Base-by-base conservation (phyloP, 2,329 filamentous ascomycete genomes). In the Alternaria gansuensis region DNA sequence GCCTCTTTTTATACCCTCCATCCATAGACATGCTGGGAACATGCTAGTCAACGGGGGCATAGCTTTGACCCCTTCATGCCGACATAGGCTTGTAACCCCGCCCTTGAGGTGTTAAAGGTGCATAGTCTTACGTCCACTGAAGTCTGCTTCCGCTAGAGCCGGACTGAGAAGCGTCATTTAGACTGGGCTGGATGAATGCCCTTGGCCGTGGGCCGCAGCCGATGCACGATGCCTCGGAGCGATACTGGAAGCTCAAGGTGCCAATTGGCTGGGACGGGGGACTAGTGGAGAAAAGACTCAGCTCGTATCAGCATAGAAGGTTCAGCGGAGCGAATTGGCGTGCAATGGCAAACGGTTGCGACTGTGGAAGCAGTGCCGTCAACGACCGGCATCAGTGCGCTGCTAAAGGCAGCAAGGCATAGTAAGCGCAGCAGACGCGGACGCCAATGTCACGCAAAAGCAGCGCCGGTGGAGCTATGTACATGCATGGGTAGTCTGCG, bases 401-500 rank as follows among this genome's bases (percentile, higher is more conserved):
- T 63, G 67, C 64, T 68, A 75, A 76, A 72, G 71, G 74, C 73
- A 75, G 75, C 74, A 69, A 73, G 67, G 62, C 59, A 66, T 61
- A 63, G 68, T 73, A 77, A 76, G 75, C 74, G 73, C 75, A 75
- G 63, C 73, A 76, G 72, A 76, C 72, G 74, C 74, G 68, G 61
- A 70, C 65, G 53, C 66, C 62, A 67, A 67, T 54, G 64, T 50
- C 51, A 65, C 59, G 66, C 65, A 74, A 76, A 76, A 77, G 73
- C 72, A 75, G 71, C 73, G 70, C 60, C 62, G 64, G 68, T 64
- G 66, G 66, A 71, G 62, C 56, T 62, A 65, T 71, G 73, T 75
- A 76, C 62, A 70, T 76, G 71, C 75, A 77, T 75, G 75, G 75
- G 68, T 77, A 70, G 72, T 70, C 70, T 74, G 73, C 70, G 73